Evolutionary conservation across 768 basidiomycete genomes (phyloP).

Genomic region (Leucocoprinus birnbaumii): DNA sequence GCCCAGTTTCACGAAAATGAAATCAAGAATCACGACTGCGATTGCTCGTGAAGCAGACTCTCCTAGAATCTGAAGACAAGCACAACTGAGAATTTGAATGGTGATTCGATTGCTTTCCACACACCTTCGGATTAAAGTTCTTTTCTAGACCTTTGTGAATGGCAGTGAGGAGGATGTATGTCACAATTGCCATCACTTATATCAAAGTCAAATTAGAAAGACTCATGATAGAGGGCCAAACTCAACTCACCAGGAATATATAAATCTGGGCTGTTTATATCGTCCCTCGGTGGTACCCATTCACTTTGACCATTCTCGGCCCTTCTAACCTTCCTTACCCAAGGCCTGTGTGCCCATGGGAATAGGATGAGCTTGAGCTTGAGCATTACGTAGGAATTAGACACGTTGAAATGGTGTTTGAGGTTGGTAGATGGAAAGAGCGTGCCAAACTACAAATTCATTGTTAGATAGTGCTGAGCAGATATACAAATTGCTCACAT

Average conservation of each 20-base stretch:
- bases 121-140: constrained; percentile 75
- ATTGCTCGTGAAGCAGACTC: constrained; percentile 82
- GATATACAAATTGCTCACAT: constrained; percentile 49
- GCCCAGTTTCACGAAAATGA: constrained; percentile 84
- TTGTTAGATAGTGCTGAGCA: background rate
- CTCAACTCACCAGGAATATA: constrained; percentile 82
- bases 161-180: constrained; percentile 89
- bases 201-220: background rate
- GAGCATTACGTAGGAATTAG: constrained; percentile 90
- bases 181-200: constrained; percentile 93
- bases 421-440: constrained; percentile 73
- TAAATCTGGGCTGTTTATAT: constrained; percentile 93
- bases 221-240: background rate
- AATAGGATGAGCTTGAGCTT: constrained; percentile 90
- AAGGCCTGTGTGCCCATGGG: constrained; percentile 91
- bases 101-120: background rate
- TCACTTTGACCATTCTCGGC: constrained; percentile 68
- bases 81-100: background rate
- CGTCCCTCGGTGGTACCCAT: constrained; percentile 88
- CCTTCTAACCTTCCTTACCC: constrained; percentile 68
- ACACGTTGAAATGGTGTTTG: constrained; percentile 94
- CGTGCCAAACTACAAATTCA: constrained; percentile 62
- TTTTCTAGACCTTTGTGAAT: constrained; percentile 80
- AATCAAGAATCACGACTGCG: constrained; percentile 84
- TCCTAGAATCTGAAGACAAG: constrained; percentile 64